Evolutionary conservation across 257 asterid genomes (phyloP).

Genomic region (Sherardia arvensis): DNA sequence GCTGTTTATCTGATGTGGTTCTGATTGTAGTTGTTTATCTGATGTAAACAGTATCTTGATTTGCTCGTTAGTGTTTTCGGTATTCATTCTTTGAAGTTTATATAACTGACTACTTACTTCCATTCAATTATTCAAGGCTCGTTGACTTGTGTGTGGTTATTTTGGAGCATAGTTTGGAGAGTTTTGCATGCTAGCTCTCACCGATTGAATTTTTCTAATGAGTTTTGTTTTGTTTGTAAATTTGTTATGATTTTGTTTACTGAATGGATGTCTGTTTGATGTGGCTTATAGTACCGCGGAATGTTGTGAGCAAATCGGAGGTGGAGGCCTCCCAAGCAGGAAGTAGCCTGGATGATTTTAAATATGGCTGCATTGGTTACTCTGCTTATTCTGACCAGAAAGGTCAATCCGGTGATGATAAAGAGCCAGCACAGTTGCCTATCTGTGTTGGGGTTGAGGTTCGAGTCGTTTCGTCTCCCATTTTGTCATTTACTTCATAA

Average conservation of each 20-base stretch:
- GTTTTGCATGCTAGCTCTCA: neutral
- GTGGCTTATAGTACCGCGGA: constrained; percentile 54
- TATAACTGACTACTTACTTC: neutral
- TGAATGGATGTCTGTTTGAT: constrained; percentile 1
- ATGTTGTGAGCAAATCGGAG: constrained; percentile 59
- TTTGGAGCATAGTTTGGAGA: neutral
- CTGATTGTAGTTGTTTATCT: neutral
- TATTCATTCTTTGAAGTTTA: neutral
- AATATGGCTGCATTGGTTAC: constrained; percentile 79
- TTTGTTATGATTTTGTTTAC: neutral
- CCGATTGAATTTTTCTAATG: neutral
- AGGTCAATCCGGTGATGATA: constrained; percentile 28
- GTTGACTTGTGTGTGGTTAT: neutral
- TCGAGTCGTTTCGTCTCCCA: constrained; percentile 18
- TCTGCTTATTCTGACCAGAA: constrained; percentile 56
- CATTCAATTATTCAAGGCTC: neutral
- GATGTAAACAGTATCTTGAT: neutral
- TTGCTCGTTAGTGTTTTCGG: neutral
- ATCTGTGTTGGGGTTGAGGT: constrained; percentile 90
- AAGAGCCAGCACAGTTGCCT: constrained; percentile 54
- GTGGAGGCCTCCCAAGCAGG: constrained; percentile 65
- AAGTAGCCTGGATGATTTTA: constrained; percentile 61
- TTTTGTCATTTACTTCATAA: neutral
- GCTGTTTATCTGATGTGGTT: neutral
- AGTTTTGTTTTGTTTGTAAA: neutral